phyloP scores from a whole-genome alignment of 2,329 filamentous ascomycete genomes.

The Zymoseptoria tritici region DNA sequence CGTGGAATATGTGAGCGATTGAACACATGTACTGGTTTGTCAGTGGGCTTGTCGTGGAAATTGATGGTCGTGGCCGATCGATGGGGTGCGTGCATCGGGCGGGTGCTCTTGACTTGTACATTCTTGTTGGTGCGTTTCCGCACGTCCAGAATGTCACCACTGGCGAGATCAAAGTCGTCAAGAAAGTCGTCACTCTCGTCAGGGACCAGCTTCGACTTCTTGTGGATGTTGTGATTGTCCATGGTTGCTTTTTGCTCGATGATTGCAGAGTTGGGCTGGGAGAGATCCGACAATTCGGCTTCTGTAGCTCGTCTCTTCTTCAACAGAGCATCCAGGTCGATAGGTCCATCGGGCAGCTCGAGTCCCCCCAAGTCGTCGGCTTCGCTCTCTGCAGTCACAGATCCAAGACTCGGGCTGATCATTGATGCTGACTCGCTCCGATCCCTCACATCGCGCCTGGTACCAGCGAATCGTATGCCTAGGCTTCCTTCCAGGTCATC shows the following conservation, averaged over 20 bases:
- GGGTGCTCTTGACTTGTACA: slow-evolving; percentile 71
- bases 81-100: slow-evolving; percentile 59
- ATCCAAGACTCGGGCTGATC: slow-evolving; percentile 86
- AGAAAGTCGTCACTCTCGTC: slow-evolving; percentile 66
- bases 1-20: slow-evolving; percentile 67
- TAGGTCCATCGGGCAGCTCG: slow-evolving; percentile 70
- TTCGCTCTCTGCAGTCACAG: slow-evolving; percentile 90
- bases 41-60: slow-evolving; percentile 68
- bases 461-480: slow-evolving; percentile 83
- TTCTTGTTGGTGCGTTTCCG: slow-evolving; percentile 83
- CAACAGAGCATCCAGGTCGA: slow-evolving; percentile 75
- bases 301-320: slow-evolving; percentile 57
- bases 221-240: slow-evolving; percentile 30
- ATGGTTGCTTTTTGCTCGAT: slow-evolving; percentile 31
- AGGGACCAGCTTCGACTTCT: slow-evolving; percentile 27
- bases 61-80: slow-evolving; percentile 75
- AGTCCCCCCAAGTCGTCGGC: slow-evolving; percentile 90
- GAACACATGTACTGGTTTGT: slow-evolving; percentile 26
- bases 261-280: slow-evolving; percentile 20
- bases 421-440: slow-evolving; percentile 83
- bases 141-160: slow-evolving; percentile 67
- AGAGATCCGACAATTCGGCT: slow-evolving; percentile 28
- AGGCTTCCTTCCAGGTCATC: slow-evolving; percentile 93
- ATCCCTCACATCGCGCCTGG: slow-evolving; percentile 66
- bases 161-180: slow-evolving; percentile 76